phyloP scores from a whole-genome alignment of 2,329 filamentous ascomycete species.

The Pseudogymnoascus sp. region DNA sequence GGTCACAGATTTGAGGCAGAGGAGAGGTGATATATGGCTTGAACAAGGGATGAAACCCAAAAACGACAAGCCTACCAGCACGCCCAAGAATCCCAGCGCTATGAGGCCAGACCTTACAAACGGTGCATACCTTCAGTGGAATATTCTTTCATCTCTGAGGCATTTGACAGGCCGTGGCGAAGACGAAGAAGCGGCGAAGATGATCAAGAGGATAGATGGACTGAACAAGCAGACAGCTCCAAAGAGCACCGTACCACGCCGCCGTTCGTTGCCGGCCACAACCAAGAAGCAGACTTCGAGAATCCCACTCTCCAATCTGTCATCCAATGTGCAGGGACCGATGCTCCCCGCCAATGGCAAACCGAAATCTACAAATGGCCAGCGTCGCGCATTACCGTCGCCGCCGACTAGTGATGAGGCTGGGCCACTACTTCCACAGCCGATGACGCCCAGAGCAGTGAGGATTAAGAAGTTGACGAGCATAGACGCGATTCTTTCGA shows the following conservation, averaged over 20 bases:
- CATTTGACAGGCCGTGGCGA: background rate
- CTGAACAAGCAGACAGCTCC: background rate
- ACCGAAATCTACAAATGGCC: background rate
- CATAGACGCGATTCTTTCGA: conserved; percentile 23
- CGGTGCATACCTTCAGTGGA: conserved; percentile 3
- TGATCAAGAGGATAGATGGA: background rate
- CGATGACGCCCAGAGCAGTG: conserved; percentile 20
- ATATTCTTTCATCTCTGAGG: background rate
- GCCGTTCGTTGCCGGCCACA: background rate
- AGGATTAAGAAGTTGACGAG: conserved; percentile 25
- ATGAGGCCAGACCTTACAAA: conserved; percentile 6
- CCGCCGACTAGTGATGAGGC: conserved; percentile 17
- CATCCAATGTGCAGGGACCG: background rate
- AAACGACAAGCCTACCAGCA: conserved; percentile 14
- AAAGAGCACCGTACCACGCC: background rate
- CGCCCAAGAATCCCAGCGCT: background rate
- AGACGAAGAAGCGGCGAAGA: conserved; percentile 3
- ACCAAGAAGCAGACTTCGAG: background rate
- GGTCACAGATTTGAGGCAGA: conserved; percentile 52
- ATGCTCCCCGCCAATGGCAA: background rate
- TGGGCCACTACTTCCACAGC: background rate
- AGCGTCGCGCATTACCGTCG: conserved; percentile 14
- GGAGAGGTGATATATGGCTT: conserved; percentile 29
- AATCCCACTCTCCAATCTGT: background rate
- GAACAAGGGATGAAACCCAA: conserved; percentile 23